Base-by-base conservation (phyloP, 2,329 filamentous ascomycete species). In the Didymosphaeria variabile region DNA sequence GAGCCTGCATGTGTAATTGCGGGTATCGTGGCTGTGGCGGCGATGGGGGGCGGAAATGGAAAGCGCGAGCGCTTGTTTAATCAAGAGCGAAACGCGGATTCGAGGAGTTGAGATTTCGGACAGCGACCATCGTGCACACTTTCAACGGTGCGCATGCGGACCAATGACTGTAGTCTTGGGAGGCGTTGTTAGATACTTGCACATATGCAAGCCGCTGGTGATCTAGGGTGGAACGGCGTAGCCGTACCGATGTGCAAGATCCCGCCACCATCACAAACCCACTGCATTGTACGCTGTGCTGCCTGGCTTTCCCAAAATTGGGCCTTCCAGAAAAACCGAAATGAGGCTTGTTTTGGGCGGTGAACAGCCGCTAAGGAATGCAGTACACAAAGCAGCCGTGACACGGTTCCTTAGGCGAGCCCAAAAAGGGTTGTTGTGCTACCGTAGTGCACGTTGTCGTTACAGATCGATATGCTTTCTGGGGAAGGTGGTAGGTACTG, bases 401-500 rank as follows among this genome's bases (percentile, higher is more conserved):
- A 38, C 53, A 55, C 53, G 38, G 42, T 26, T 21, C 12, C 17
- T 36, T 47, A 55, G 31, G 29, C 53, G 53, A 55, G 42, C 29
- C 31, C 29, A 26, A 46, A 38, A 47, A 46, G 42, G 29, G 47
- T n/a, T 5, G 10, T 46, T 23, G 53, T 55, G 53, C 17, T 17
- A 55, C 53, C 53, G 42, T 47, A 55, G 53, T 55, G 31, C 42
- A 55, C 53, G 29, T 46, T 46, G 42, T 26, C 40, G 42, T 55
- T 38, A 21, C 53, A 47, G 32, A 55, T 55, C 53, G 42, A 46
- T 26, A 55, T 46, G 2, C 21, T 46, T 29, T 26, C 42, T 40
- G 38, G 40, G 42, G 29, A 55, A 36, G 53, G 53, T 55, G 42
- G 53, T 36, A 55, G 15, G 19, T 36, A 31, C 19, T 21, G 36